Evolutionary conservation across 1,284 basidiomycete genomes (phyloP), one percentile per base, ranked within the genome.

Genomic region (Trametes versicolor): DNA sequence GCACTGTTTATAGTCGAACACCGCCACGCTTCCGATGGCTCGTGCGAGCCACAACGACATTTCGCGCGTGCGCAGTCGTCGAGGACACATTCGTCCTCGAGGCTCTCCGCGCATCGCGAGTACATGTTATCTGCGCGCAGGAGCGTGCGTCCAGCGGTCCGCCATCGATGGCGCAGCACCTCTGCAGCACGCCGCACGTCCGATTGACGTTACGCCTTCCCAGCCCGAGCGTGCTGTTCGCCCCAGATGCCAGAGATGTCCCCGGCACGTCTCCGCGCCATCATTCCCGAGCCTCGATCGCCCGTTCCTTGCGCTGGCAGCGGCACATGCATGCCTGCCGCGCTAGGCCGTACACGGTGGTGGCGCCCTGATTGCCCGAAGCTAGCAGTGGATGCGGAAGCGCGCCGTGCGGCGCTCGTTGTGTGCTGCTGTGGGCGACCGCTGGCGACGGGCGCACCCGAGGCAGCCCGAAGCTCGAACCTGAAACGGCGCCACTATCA

Each of bases 381-480:
- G 41, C 41, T 43, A 17, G 3, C 17, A 17, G 4, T 41, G 39
- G 15, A 41, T 17, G 39, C 39, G 41, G 17, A 19, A 19, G 43
- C 43, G 43, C 19, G 19, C 27, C 15, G 13, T 6, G 50, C 19
- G 50, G 50, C 50, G 50, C 50, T 19, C 19, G 4, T 51, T 51
- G 50, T 51, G 29, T 34, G 50, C 27, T 36, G 10, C n/a, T 51
- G 32, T 51, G 50, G 50, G 50, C 50, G 50, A 51, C 50, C 27
- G n/a, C n/a, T n/a, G 29, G 29, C 29, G 4, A 8, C 29, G 29
- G 17, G 49, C 49, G 27, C 49, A 9, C 15, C 49, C 29, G 27
- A 32, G 8, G 19, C 50, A 27, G 6, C 15, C 49, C 29, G 27
- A 32, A 5, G 19, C 50, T 10, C 29, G 21, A 9, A 25, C 45